These are phyloP conservation scores for Mycena rosella DNA, from an alignment of 768 basidiomycete species.

Conservation along the genomic window DNA sequence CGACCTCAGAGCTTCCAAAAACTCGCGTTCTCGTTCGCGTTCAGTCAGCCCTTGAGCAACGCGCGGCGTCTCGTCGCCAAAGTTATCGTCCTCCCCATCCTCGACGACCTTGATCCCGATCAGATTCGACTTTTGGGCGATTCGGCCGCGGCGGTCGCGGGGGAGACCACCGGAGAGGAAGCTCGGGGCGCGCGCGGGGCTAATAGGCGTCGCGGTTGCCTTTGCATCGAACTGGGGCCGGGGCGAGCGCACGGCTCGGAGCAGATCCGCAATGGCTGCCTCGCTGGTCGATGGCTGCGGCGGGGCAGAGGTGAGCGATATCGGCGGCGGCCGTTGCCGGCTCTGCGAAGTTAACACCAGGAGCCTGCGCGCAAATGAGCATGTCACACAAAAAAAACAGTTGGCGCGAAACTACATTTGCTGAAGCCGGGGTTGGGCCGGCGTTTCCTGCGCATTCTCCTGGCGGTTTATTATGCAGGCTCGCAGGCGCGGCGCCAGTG, in stretches of 20 bases:
- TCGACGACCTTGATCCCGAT: slow-evolving; percentile 44
- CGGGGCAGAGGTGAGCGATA: slow-evolving; percentile 69
- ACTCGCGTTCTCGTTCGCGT: slow-evolving; percentile 64
- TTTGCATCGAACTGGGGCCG: slow-evolving; percentile 54
- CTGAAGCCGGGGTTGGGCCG: slow-evolving; percentile 78
- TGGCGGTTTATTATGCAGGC: slow-evolving; percentile 64
- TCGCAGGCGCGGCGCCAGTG: slow-evolving; percentile 68
- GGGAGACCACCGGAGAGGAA: slow-evolving; percentile 82
- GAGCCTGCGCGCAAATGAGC: slow-evolving; percentile 59
- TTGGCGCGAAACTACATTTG: slow-evolving; percentile 71
- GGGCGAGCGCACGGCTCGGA: slow-evolving; percentile 72
- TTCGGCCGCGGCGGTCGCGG: slow-evolving; percentile 82
- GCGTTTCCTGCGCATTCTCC: slow-evolving; percentile 69
- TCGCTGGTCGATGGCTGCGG: slow-evolving; percentile 74
- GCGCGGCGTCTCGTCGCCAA: slow-evolving; percentile 69
- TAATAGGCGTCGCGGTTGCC: slow-evolving; percentile 43
- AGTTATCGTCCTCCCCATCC: slow-evolving; percentile 55
- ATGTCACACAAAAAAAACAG: background rate
- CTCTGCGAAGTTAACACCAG: slow-evolving; percentile 82
- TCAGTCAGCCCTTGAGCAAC: slow-evolving; percentile 51
- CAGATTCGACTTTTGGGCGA: slow-evolving; percentile 63
- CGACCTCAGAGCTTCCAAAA: slow-evolving; percentile 65
- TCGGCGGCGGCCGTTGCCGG: slow-evolving; percentile 67
- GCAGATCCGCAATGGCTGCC: slow-evolving; percentile 74
- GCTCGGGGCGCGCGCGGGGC: slow-evolving; percentile 63